A percentile compares a stretch with the other conserved stretches of the same genome.
Conservation (phyloP, 139 green algal genomes). For the Pleodorina starrii region DNA sequence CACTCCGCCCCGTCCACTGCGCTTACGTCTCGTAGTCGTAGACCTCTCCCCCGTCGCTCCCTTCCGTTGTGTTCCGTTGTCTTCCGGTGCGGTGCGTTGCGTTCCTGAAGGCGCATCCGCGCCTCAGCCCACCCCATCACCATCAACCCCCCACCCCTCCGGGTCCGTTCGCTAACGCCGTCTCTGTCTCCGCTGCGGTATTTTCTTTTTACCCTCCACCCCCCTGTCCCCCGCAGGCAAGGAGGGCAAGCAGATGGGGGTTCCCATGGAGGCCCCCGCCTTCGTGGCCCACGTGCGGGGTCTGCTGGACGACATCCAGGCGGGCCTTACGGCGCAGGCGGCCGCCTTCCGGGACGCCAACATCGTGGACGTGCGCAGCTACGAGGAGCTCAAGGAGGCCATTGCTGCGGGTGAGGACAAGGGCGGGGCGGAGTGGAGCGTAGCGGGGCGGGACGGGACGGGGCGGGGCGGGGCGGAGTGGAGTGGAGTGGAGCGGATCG, state of each 20-base stretch:
- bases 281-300: slow-evolving; percentile 75
- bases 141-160: too few relatives aligned
- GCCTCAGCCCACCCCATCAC: too few relatives aligned
- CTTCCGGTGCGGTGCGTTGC: too few relatives aligned
- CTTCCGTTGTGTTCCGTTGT: too few relatives aligned
- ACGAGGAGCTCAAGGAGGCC: slow-evolving; percentile 93
- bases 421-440: background rate
- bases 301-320: slow-evolving; percentile 77
- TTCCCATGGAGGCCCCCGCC: slow-evolving; percentile 76
- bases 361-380: slow-evolving; percentile 94
- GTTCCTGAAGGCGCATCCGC: too few relatives aligned
- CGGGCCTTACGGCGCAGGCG: slow-evolving; percentile 7
- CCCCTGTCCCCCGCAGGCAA: too few relatives aligned
- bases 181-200: too few relatives aligned
- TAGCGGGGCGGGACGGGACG: background rate
- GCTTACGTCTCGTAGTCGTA: too few relatives aligned
- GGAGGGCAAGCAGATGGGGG: slow-evolving; percentile 95
- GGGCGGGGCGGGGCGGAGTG: background rate
- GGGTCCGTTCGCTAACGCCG: too few relatives aligned
- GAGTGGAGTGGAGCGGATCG: background rate
- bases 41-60: too few relatives aligned
- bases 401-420: slow-evolving; percentile 74
- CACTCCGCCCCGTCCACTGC: too few relatives aligned
- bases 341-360: slow-evolving; percentile 92
- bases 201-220: too few relatives aligned